Conservation (phyloP, 2,329 filamentous ascomycete species). For the Stromatinia cepivora region DNA sequence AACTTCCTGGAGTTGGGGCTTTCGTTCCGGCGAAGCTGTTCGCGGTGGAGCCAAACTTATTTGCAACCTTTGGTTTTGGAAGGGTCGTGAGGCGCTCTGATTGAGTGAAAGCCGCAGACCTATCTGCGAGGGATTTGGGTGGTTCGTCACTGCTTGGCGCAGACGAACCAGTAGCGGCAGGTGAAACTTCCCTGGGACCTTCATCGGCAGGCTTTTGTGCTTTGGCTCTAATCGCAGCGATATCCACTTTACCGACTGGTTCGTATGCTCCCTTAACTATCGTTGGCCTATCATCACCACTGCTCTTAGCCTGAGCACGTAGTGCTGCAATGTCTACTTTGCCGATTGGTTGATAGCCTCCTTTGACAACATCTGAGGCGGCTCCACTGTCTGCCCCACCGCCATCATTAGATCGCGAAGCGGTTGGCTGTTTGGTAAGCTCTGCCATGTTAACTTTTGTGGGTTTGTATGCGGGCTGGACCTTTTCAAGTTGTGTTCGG, state of each 20-base stretch:
- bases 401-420: constrained; percentile 59
- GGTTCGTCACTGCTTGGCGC: constrained; percentile 46
- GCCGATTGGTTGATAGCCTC: constrained; percentile 88
- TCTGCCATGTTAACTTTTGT: constrained; percentile 93
- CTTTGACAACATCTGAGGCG: constrained; percentile 68
- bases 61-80: constrained; percentile 93
- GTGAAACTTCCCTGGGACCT: constrained; percentile 44
- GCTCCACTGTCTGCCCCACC: constrained; percentile 47
- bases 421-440: constrained; percentile 66
- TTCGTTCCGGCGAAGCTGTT: constrained; percentile 84
- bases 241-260: constrained; percentile 94
- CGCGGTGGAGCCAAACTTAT: constrained; percentile 74
- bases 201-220: constrained; percentile 63
- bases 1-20: constrained; percentile 72
- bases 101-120: constrained; percentile 70
- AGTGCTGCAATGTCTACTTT: constrained; percentile 98
- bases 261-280: constrained; percentile 92
- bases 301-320: constrained; percentile 68
- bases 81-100: constrained; percentile 82
- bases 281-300: constrained; percentile 75
- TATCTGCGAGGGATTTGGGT: constrained; percentile 69
- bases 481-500: constrained; percentile 85
- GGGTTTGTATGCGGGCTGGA: constrained; percentile 87
- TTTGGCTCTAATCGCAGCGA: constrained; percentile 85
- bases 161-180: constrained; percentile 44